A percentile compares a stretch with the other conserved stretches of the same genome.
These are phyloP conservation scores for Rhizomucor pusillus DNA, from an alignment of 371 early-diverging fungal species.

Conservation along the genomic window DNA sequence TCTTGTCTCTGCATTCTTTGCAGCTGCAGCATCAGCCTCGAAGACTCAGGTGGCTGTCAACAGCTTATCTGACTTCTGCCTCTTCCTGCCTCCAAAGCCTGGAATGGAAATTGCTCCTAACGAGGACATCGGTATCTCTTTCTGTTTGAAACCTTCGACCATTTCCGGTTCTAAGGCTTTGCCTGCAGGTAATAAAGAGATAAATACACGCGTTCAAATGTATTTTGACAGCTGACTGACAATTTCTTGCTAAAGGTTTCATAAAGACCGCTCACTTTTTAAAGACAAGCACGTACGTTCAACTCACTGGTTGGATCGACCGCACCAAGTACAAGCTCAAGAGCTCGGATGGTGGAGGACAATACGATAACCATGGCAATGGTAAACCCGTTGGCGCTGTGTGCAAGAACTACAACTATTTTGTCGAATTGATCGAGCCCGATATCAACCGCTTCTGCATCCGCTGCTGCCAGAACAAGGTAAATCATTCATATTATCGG, in stretches of 20 bases:
- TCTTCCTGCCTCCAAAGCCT: constrained; percentile 59
- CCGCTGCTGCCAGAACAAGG: constrained; percentile 28
- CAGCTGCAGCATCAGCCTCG: too few relatives aligned
- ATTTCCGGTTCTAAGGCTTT: constrained; percentile 47
- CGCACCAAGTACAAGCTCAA: constrained; percentile 41
- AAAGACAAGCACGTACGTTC: constrained; percentile 39
- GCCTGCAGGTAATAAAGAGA: constrained; percentile 43
- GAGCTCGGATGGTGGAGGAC: constrained; percentile 48
- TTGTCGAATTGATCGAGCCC: constrained; percentile 50
- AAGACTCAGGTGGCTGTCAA: constrained; percentile 18
- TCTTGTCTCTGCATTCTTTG: too few relatives aligned
- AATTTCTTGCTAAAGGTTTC: too few relatives aligned
- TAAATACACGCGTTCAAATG: too few relatives aligned
- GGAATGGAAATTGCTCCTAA: constrained; percentile 52
- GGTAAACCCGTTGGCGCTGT: constrained; percentile 25
- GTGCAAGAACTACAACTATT: constrained; percentile 36
- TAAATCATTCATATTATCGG: too few relatives aligned
- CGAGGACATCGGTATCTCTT: constrained; percentile 53
- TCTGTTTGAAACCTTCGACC: constrained; percentile 40
- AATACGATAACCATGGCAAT: constrained; percentile 34
- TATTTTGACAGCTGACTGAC: too few relatives aligned
- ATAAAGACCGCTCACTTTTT: constrained; percentile 49
- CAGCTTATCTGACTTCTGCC: constrained; percentile 42
- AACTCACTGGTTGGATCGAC: constrained; percentile 57
- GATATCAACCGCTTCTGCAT: constrained; percentile 43